These are phyloP conservation scores for Chrysoporthe deuterocubensis DNA, from an alignment of 2,329 filamentous ascomycete species.

Conservation along the genomic window DNA sequence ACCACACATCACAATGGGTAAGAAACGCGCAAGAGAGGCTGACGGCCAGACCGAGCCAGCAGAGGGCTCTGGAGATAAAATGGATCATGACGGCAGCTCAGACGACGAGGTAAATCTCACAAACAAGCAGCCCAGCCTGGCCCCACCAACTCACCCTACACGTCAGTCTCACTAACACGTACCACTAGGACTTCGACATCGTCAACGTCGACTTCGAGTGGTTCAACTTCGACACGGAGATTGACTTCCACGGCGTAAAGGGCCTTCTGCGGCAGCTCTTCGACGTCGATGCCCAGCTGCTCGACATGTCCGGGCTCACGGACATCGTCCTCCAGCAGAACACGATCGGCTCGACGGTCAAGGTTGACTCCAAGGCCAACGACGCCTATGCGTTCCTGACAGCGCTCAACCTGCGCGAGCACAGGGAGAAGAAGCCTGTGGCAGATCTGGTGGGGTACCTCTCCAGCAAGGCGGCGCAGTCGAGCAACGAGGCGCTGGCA, in stretches of 20 bases:
- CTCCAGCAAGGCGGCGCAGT: conserved; percentile 56
- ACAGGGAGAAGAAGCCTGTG: conserved; percentile 75
- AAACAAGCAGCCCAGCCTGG: neutral
- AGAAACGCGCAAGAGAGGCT: conserved; percentile 43
- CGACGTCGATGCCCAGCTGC: conserved; percentile 82
- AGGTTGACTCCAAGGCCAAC: conserved; percentile 91
- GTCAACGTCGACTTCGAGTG: conserved; percentile 98
- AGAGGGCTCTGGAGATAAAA: conserved; percentile 37
- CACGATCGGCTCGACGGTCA: conserved; percentile 89
- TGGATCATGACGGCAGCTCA: conserved; percentile 52
- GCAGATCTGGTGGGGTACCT: conserved; percentile 75
- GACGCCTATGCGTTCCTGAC: conserved; percentile 94
- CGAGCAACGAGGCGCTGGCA: conserved; percentile 57
- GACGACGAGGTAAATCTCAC: conserved; percentile 53
- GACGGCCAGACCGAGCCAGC: conserved; percentile 35
- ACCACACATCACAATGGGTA: conserved; percentile 36
- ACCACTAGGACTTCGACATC: conserved; percentile 77
- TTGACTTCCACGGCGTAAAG: conserved; percentile 96
- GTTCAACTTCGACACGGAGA: conserved; percentile 89
- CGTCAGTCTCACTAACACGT: conserved; percentile 30
- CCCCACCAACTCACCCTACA: conserved; percentile 14
- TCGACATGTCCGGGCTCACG: conserved; percentile 84
- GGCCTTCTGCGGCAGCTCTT: conserved; percentile 88
- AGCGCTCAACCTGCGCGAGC: conserved; percentile 79
- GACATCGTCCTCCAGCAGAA: conserved; percentile 88